Percentiles rank a stretch among this genome's conserved stretches.
phyloP scores from a whole-genome alignment of 202 grass and related monocot genomes.

The Sporobolus alterniflorus region DNA sequence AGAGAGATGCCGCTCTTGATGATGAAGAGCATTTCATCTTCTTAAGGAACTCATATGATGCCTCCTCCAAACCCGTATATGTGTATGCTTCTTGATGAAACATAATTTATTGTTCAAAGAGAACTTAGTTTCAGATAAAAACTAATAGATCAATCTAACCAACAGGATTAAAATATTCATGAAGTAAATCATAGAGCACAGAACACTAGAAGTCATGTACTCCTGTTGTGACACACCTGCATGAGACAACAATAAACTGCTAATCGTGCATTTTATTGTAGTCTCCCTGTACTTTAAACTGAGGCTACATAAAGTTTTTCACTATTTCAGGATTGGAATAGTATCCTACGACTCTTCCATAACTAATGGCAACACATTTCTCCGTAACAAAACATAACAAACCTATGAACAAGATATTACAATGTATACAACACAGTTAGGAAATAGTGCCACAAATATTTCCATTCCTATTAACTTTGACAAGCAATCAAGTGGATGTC shows the following conservation, averaged over 20 bases:
- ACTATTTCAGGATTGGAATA: background rate
- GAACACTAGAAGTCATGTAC: background rate
- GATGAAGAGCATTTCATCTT: background rate
- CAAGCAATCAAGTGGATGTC: background rate
- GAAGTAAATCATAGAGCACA: background rate
- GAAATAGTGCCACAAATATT: background rate
- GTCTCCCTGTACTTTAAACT: background rate
- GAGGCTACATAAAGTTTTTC: background rate
- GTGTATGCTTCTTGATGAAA: background rate
- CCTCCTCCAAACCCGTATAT: too few species aligned
- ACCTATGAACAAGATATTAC: background rate
- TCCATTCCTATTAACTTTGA: background rate
- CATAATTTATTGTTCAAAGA: background rate
- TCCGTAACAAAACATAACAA: background rate
- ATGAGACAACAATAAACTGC: background rate
- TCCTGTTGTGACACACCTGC: too few species aligned
- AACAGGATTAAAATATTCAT: background rate
- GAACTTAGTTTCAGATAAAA: background rate
- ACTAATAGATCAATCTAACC: background rate
- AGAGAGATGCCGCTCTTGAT: background rate
- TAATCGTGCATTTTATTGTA: background rate
- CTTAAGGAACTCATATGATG: background rate
- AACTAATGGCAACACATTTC: constrained; percentile 2
- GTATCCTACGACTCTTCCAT: background rate
- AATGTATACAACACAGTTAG: background rate